phyloP scores from a whole-genome alignment of 176 grass and related monocot genomes.

The Hordeum vulgare region DNA sequence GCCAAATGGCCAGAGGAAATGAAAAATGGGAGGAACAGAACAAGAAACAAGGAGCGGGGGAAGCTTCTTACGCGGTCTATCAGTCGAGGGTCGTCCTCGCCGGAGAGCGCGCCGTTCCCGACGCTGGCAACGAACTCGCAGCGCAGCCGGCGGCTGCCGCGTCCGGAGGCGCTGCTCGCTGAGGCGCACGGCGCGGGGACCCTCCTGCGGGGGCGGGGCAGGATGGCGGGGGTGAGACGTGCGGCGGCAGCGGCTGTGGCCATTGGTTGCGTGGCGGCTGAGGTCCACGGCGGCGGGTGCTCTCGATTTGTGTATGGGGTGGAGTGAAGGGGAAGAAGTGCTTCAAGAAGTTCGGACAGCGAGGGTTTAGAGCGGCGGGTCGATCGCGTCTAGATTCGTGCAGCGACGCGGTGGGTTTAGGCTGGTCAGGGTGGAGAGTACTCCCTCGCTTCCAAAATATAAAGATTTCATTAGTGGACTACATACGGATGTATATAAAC shows the following conservation, averaged over 20 bases:
- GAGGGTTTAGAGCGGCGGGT: background rate
- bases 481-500: too few species aligned
- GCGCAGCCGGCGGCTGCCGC: conserved; percentile 27
- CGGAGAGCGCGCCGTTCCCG: conserved; percentile 67
- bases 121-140: conserved; percentile 73
- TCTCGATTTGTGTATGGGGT: background rate
- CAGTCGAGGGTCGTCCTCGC: conserved; percentile 56
- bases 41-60: background rate
- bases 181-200: conserved; percentile 22
- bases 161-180: background rate
- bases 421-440: too few species aligned
- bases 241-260: background rate
- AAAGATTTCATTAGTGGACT: too few species aligned
- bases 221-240: background rate
- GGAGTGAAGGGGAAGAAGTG: background rate
- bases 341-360: background rate
- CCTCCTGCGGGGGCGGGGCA: background rate
- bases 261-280: conserved; percentile 16
- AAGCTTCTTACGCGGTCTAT: conserved; percentile 51
- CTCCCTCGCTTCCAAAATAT: too few species aligned
- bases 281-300: background rate
- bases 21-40: background rate
- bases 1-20: conserved; percentile 14
- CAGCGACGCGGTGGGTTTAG: background rate
- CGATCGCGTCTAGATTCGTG: background rate